These are phyloP conservation scores for Xylaria castorea DNA, from an alignment of 495 filamentous ascomycete species.

Conservation along the genomic window DNA sequence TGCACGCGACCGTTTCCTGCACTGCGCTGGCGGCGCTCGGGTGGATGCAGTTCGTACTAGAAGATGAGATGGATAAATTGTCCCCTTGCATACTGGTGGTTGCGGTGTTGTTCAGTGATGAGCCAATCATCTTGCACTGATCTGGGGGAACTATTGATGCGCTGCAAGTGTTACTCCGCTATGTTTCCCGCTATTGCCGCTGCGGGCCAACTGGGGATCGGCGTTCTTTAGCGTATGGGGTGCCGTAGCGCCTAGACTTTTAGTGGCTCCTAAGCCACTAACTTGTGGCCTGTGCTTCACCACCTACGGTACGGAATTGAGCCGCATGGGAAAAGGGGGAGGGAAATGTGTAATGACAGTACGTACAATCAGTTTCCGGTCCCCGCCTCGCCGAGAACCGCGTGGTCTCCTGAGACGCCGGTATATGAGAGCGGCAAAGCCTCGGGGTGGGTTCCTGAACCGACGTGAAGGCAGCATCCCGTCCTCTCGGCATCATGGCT, in stretches of 20 bases:
- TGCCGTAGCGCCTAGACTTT: not conserved
- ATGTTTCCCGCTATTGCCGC: conserved; percentile 11
- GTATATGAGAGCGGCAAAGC: not conserved
- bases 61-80: conserved; percentile 8
- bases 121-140: conserved; percentile 20
- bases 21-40: not conserved
- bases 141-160: too few relatives aligned
- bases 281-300: conserved; percentile 15
- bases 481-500: conserved; percentile 11
- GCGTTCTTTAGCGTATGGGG: not conserved
- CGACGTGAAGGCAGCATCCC: not conserved
- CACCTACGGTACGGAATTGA: not conserved
- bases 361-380: not conserved
- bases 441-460: conserved; percentile 8
- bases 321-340: conserved; percentile 14
- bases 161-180: not conserved
- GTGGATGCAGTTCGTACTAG: conserved; percentile 3
- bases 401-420: not conserved
- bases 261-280: not conserved
- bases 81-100: conserved; percentile 9
- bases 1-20: conserved; percentile 2
- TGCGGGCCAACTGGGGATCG: not conserved
- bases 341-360: not conserved
- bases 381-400: conserved; percentile 13
- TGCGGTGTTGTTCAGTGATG: not conserved